Percentiles rank a stretch among this genome's conserved stretches.
Conservation (phyloP, 371 early-diverging fungal genomes). For the Syncephalastrum sp. region DNA sequence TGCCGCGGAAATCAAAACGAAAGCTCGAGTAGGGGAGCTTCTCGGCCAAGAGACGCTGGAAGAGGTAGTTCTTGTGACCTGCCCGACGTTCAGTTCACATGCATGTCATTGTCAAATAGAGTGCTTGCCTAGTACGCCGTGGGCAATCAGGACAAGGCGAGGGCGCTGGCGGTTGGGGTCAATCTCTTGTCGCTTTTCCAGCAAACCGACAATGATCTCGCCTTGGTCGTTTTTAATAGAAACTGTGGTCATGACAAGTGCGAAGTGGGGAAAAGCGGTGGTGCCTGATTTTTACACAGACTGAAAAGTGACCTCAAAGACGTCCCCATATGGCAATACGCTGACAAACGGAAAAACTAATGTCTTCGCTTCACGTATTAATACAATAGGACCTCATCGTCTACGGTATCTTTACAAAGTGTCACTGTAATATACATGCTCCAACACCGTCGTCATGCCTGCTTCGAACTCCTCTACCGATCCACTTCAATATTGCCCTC, state of each 20-base stretch:
- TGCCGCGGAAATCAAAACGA: constrained; percentile 63
- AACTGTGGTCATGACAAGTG: constrained; percentile 10
- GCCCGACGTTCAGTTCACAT: not conserved
- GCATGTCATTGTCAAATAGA: not conserved
- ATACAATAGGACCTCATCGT: too few relatives aligned
- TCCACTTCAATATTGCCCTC: too few relatives aligned
- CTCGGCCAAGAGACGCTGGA: constrained; percentile 53
- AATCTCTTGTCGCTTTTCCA: constrained; percentile 28
- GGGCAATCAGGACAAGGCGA: constrained; percentile 36
- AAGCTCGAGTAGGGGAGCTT: constrained; percentile 53
- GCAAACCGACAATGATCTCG: constrained; percentile 41
- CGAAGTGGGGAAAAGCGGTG: too few relatives aligned
- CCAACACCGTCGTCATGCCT: too few relatives aligned
- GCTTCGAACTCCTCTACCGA: too few relatives aligned
- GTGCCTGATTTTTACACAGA: too few relatives aligned
- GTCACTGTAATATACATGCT: too few relatives aligned
- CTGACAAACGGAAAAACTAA: too few relatives aligned
- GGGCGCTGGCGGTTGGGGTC: constrained; percentile 16
- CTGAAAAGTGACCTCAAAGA: too few relatives aligned
- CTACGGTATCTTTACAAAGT: too few relatives aligned
- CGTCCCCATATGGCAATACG: too few relatives aligned
- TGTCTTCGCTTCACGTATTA: too few relatives aligned
- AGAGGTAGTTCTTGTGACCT: constrained; percentile 68
- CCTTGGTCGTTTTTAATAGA: constrained; percentile 30
- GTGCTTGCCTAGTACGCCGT: constrained; percentile 40